phyloP scores from a whole-genome alignment of 768 basidiomycete genomes.

The Porpolomopsis calyptriformis region DNA sequence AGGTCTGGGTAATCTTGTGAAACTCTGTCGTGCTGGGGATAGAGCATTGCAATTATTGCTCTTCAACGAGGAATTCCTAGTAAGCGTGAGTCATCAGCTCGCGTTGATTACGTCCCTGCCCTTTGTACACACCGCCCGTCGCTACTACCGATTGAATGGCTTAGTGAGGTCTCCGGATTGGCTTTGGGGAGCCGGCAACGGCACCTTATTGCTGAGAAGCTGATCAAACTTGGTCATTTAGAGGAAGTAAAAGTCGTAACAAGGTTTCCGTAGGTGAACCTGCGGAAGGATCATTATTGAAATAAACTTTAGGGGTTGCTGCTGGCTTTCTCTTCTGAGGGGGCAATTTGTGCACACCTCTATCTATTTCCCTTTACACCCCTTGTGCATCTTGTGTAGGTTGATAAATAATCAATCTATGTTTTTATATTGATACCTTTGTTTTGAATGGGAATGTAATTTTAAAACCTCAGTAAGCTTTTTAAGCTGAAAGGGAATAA shows the following conservation, averaged over 20 bases:
- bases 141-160: constrained; percentile 88
- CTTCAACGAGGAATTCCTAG: constrained; percentile 88
- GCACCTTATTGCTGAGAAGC: constrained; percentile 38
- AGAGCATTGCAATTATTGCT: constrained; percentile 88
- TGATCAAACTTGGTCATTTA: constrained; percentile 75
- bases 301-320: too few species aligned
- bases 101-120: constrained; percentile 86
- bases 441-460: too few species aligned
- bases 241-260: constrained; percentile 80
- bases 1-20: constrained; percentile 63
- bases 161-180: constrained; percentile 81
- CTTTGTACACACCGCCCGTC: constrained; percentile 86
- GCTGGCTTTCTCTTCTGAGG: too few species aligned
- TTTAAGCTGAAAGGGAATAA: too few species aligned
- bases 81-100: constrained; percentile 83
- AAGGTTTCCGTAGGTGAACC: constrained; percentile 78
- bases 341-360: too few species aligned
- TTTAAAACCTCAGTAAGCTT: too few species aligned
- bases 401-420: too few species aligned
- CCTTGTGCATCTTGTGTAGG: too few species aligned
- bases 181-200: constrained; percentile 50
- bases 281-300: constrained; percentile 68
- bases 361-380: too few species aligned
- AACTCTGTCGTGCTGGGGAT: constrained; percentile 76
- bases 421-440: too few species aligned